Evolutionary conservation across 2,329 filamentous ascomycete species (phyloP).

Genomic region (Monosporascus ibericus): DNA sequence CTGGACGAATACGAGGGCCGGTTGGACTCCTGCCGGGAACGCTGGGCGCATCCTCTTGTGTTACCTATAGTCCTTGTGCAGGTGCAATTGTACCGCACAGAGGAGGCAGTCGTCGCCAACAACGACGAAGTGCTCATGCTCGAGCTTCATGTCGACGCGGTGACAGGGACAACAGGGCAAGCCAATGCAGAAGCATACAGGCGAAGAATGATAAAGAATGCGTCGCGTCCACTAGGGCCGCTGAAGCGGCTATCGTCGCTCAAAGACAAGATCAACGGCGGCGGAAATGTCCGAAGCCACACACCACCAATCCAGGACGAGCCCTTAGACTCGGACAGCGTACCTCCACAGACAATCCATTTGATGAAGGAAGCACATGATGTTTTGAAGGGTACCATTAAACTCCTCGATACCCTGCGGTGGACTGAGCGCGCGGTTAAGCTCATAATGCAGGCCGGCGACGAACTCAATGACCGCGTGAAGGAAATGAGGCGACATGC

Average conservation of each 20-base stretch:
- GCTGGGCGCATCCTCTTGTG: slow-evolving; percentile 41
- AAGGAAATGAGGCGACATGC: slow-evolving; percentile 15
- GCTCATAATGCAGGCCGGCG: slow-evolving; percentile 36
- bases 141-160: slow-evolving; percentile 36
- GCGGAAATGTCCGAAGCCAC: slow-evolving; percentile 4
- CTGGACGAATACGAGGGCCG: slow-evolving; percentile 40
- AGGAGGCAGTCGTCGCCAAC: slow-evolving; percentile 38
- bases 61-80: slow-evolving; percentile 40
- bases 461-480: slow-evolving; percentile 32
- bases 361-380: slow-evolving; percentile 43
- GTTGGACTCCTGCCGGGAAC: slow-evolving; percentile 35
- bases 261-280: slow-evolving; percentile 15
- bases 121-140: slow-evolving; percentile 35
- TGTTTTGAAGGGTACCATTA: slow-evolving; percentile 38
- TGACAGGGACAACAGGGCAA: slow-evolving; percentile 29
- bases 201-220: slow-evolving; percentile 9
- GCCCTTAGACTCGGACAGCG: slow-evolving; percentile 25
- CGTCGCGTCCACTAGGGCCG: slow-evolving; percentile 13
- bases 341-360: slow-evolving; percentile 38
- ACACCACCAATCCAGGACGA: slow-evolving; percentile 2
- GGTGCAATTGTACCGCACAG: slow-evolving; percentile 38
- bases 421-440: slow-evolving; percentile 43
- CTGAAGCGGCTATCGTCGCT: slow-evolving; percentile 20
- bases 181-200: slow-evolving; percentile 19
- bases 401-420: slow-evolving; percentile 38